Base-by-base conservation (phyloP, 495 filamentous ascomycete genomes). In the Penicillium ucsense region DNA sequence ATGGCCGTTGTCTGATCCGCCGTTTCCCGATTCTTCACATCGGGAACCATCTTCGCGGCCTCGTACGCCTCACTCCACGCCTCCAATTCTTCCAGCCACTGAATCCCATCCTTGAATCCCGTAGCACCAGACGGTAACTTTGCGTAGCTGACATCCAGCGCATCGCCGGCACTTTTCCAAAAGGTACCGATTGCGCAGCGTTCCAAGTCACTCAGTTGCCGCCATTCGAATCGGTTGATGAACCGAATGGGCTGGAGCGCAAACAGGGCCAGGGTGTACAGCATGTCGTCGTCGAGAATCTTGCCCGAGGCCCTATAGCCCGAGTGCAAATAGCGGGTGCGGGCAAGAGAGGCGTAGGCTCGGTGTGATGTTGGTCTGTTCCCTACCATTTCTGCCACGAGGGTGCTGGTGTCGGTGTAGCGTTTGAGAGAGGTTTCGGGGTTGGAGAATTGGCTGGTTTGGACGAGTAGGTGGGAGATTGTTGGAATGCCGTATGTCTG, bases 401-500 rank as follows among this genome's bases (percentile, higher is more conserved):
- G 60, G 28, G 76, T 63, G 28, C 36, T 64, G 0, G 84, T 88
- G 57, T 86, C 84, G 20, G 76, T 72, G 50, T 82, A 84, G 49
- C 83, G 75, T 56, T 84, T 85, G 0, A 71, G 59, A 3, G 78
- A 76, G 8, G 64, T 77, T 5, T 61, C 65, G 0, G 70, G 60
- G 41, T 68, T 68, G 9, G 77, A 72, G 39, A 88, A 74, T 46
- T 85, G 75, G 34, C 64, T 71, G 6, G 82, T 85, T 31, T 71
- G 68, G 0, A 74, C 69, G 12, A 86, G 70, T 0, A 84, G 57
- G 31, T 56, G 59, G 4, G 77, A 80, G 43, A 84, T 84, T 20
- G 75, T 71, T 1, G 81, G 80, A 39, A 86, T 77, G 6, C 78
- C 81, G 49, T 86, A 86, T 9, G 83, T 84, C 75, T 81, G 44